Evolutionary conservation across 2,329 filamentous ascomycete species (phyloP).

Genomic region (Sporothrix humicola): DNA sequence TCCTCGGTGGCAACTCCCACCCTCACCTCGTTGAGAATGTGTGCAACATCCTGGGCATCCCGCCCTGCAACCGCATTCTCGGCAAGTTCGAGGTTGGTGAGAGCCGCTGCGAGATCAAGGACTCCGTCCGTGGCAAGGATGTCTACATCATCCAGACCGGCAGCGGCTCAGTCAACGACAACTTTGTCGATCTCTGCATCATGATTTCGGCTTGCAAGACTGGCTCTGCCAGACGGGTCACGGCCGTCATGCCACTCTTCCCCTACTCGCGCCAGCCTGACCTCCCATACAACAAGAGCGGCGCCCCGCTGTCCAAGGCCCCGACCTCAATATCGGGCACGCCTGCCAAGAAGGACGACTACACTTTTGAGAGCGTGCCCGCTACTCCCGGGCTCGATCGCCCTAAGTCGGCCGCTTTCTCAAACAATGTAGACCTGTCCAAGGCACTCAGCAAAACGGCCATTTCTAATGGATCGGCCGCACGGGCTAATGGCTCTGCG

Average conservation of each 20-base stretch:
- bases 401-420: conserved; percentile 67
- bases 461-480: conserved; percentile 56
- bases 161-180: conserved; percentile 91
- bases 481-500: conserved; percentile 41
- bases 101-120: conserved; percentile 92
- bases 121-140: conserved; percentile 97
- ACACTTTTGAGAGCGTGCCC: conserved; percentile 92
- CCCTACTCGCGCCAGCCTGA: conserved; percentile 97
- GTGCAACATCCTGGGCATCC: conserved; percentile 85
- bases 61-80: conserved; percentile 81
- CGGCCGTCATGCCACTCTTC: conserved; percentile 91
- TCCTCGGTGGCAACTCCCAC: conserved; percentile 92
- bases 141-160: conserved; percentile 98
- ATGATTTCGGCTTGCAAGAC: conserved; percentile 97
- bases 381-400: conserved; percentile 78
- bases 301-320: conserved; percentile 78
- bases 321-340: conserved; percentile 50
- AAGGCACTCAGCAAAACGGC: conserved; percentile 73
- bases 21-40: conserved; percentile 84
- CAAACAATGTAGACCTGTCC: conserved; percentile 74
- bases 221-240: conserved; percentile 83
- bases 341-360: conserved; percentile 59
- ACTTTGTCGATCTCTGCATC: conserved; percentile 95
- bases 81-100: conserved; percentile 95
- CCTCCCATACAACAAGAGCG: conserved; percentile 93